A percentile compares a stretch with the other conserved stretches of the same genome.
phyloP scores from a whole-genome alignment of 192 early-diverging fungal genomes.

The Backusella macrospora region DNA sequence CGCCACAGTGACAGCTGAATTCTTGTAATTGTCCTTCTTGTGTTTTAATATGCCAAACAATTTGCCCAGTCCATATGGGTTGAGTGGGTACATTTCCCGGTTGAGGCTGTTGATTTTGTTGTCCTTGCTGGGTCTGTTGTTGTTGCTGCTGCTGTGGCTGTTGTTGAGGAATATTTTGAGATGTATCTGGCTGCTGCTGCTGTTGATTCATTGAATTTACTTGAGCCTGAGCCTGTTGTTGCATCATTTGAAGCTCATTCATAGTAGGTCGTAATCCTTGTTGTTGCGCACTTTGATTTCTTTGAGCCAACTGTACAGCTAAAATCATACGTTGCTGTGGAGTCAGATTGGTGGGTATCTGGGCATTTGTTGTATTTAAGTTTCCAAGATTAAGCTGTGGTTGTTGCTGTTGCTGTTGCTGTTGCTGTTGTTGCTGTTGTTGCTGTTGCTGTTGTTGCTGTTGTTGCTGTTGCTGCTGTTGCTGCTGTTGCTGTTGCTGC shows the following conservation, averaged over 20 bases:
- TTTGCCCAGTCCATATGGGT: constrained; percentile 42
- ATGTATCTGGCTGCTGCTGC: constrained; percentile 1
- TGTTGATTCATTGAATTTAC: neutral
- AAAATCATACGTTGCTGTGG: constrained; percentile 33
- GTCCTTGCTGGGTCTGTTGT: constrained; percentile 21
- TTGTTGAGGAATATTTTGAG: neutral
- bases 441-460: too few relatives aligned
- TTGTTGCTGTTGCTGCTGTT: neutral
- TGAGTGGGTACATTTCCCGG: constrained; percentile 15
- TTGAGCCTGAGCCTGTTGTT: constrained; percentile 13
- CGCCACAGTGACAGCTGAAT: constrained; percentile 43
- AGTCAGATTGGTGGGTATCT: constrained; percentile 13
- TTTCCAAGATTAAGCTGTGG: constrained; percentile 6
- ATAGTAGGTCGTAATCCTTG: constrained; percentile 14
- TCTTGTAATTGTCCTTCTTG: constrained; percentile 35
- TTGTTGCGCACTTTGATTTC: constrained; percentile 14
- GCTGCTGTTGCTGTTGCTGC: too few relatives aligned
- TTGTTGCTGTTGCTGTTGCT: neutral
- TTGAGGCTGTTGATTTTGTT: constrained; percentile 19
- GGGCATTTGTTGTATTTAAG: constrained; percentile 7
- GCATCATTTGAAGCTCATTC: constrained; percentile 5
- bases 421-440: neutral
- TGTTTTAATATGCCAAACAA: constrained; percentile 45
- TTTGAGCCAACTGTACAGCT: constrained; percentile 19
- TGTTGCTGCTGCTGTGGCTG: constrained; percentile 13